Evolutionary conservation across 306 rosid genomes (phyloP), one percentile per base, ranked within the genome.

Genomic region (Astragalus glycyphyllos): DNA sequence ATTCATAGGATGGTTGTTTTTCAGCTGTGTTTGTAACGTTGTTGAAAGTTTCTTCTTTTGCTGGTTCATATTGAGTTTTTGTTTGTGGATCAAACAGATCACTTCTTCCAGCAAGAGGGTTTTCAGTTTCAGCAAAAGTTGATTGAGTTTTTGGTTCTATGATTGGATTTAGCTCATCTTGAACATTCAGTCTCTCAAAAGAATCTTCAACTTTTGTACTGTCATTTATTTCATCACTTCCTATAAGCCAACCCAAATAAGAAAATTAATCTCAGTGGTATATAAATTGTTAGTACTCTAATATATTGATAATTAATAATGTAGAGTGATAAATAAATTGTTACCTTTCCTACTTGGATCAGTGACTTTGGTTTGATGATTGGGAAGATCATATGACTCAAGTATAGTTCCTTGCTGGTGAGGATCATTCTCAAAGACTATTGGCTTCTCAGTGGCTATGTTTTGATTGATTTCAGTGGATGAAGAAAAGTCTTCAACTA

Each of bases 121-220:
- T 41, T 20, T 46, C 69, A 47, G 54, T 10, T 10, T 56, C 48
- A 15, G 15, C 57, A 32, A 61, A 60, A 3, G 29, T 14, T 41
- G 55, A 14, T 29, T 53, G 51, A 1, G 53, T 3, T 11, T 12
- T 69, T 38, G 20, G 14, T 34, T 75, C 58, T 68, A 38, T 17
- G 2, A 51, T 57, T 12, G 46, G 47, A 31, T 77, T 47, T 10
- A 58, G 41, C 35, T 80, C 81, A 8, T 68, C 80, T 0, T 65
- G 7, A 16, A 86, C 56, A 2, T 76, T 78, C 92, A 84, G 78
- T 76, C 35, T 75, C 4, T 48, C 81, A 17, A 89, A 75, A 11
- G 88, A 84, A 11, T 60, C 16, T 31, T 62, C 60, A 29, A 84
- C 65, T 4, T 76, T 72, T 8, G 59, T 8, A 5, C 41, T 48